Conservation (phyloP, 2,329 filamentous ascomycete species). For the Biscogniauxia sp. region DNA sequence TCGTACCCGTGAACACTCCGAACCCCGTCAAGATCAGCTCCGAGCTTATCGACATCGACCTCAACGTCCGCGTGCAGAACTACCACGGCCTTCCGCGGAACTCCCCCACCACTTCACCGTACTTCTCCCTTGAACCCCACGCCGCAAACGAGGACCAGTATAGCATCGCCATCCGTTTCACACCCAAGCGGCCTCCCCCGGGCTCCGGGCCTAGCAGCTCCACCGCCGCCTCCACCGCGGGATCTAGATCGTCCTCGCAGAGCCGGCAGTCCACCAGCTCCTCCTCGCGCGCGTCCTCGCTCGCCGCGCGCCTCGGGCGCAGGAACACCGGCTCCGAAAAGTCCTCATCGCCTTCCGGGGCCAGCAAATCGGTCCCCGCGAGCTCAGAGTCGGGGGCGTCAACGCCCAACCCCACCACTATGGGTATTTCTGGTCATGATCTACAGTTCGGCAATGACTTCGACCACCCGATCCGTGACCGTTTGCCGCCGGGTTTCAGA, state of each 20-base stretch:
- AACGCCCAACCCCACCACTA: neutral
- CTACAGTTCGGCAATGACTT: slow-evolving; percentile 96
- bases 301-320: neutral
- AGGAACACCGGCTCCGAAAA: no score
- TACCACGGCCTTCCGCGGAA: slow-evolving; percentile 67
- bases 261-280: slow-evolving; percentile 2
- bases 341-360: no score
- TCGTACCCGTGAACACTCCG: slow-evolving; percentile 72
- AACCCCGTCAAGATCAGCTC: slow-evolving; percentile 62
- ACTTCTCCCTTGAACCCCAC: slow-evolving; percentile 73
- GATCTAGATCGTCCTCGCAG: slow-evolving; percentile 20
- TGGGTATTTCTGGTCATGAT: slow-evolving; percentile 64
- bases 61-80: slow-evolving; percentile 71
- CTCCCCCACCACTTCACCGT: slow-evolving; percentile 69
- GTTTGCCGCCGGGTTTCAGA: slow-evolving; percentile 80
- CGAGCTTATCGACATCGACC: slow-evolving; percentile 60
- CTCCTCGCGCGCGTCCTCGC: slow-evolving; percentile 5
- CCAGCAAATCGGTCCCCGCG: no score
- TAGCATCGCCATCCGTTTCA: slow-evolving; percentile 76
- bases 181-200: slow-evolving; percentile 53
- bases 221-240: slow-evolving; percentile 12
- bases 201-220: slow-evolving; percentile 14
- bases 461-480: slow-evolving; percentile 82
- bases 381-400: neutral
- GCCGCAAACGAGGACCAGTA: slow-evolving; percentile 71